Evolutionary conservation across 495 filamentous ascomycete species (phyloP).

Genomic region (Oleoguttula mirabilis): DNA sequence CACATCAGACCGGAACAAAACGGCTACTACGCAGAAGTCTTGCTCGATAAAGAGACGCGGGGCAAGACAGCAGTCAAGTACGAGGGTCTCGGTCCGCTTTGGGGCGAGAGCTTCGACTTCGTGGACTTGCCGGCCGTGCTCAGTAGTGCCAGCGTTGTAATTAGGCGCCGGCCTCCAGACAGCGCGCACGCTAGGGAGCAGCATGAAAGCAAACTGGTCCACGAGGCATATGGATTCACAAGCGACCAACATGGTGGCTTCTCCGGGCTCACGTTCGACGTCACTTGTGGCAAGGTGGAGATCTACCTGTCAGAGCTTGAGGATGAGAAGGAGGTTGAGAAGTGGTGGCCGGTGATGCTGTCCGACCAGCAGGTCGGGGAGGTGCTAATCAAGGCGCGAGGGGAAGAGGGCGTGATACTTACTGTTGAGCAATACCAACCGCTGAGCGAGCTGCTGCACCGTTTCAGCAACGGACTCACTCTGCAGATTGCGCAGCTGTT

Average conservation of each 20-base stretch:
- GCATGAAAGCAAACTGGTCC: slow-evolving; percentile 13
- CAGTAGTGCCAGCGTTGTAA: slow-evolving; percentile 64
- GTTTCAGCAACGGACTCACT: slow-evolving; percentile 71
- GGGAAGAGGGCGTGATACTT: slow-evolving; percentile 81
- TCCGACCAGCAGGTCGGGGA: slow-evolving; percentile 66
- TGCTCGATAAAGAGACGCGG: slow-evolving; percentile 78
- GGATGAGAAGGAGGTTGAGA: slow-evolving; percentile 65
- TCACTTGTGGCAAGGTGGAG: slow-evolving; percentile 62
- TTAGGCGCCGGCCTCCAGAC: slow-evolving; percentile 56
- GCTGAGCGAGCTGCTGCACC: slow-evolving; percentile 72
- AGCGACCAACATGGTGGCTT: slow-evolving; percentile 26
- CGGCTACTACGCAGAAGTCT: slow-evolving; percentile 76
- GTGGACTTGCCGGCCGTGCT: slow-evolving; percentile 68
- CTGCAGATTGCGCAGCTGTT: slow-evolving; percentile 70
- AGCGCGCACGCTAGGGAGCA: slow-evolving; percentile 19
- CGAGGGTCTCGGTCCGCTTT: slow-evolving; percentile 78
- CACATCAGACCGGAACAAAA: slow-evolving; percentile 8
- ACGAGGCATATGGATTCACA: slow-evolving; percentile 23
- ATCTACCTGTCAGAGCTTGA: slow-evolving; percentile 76
- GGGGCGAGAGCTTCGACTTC: slow-evolving; percentile 87
- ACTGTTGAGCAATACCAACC: slow-evolving; percentile 75
- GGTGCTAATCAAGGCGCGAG: slow-evolving; percentile 69
- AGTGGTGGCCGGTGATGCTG: slow-evolving; percentile 76
- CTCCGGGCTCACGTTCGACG: slow-evolving; percentile 39
- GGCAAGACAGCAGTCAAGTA: slow-evolving; percentile 73